Percentiles rank a stretch among this genome's conserved stretches.
These are phyloP conservation scores for Crucibulum laeve DNA, from an alignment of 768 basidiomycete species.

Conservation along the genomic window DNA sequence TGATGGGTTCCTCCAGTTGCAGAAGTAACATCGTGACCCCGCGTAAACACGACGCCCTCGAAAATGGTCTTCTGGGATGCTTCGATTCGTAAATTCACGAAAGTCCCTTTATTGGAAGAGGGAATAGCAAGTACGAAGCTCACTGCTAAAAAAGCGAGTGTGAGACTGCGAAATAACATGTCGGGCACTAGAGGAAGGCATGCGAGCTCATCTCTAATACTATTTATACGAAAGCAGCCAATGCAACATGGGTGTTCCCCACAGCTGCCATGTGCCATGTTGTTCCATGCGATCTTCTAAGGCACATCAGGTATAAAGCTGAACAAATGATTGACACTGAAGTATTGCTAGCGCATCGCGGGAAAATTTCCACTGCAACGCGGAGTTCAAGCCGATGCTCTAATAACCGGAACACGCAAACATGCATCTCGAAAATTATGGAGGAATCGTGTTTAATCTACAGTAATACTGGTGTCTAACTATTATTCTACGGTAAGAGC, in stretches of 20 bases:
- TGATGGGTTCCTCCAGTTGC: slow-evolving; percentile 31
- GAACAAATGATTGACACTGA: no score
- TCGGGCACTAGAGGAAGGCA: not conserved
- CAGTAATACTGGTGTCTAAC: no score
- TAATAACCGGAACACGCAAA: no score
- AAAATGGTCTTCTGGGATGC: slow-evolving; percentile 32
- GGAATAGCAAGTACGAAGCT: not conserved
- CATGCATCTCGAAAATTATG: no score
- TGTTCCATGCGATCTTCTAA: no score
- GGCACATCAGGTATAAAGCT: no score
- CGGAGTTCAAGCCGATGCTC: no score
- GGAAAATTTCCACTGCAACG: no score
- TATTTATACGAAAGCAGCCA: not conserved
- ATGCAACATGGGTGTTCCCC: no score
- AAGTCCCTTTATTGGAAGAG: slow-evolving; percentile 3
- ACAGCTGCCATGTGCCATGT: no score
- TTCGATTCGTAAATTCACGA: slow-evolving; percentile 35
- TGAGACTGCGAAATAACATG: not conserved
- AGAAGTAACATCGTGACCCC: slow-evolving; percentile 34
- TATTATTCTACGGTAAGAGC: slow-evolving; percentile 13
- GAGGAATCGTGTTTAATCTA: no score
- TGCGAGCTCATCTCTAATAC: not conserved
- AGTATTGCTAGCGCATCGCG: no score
- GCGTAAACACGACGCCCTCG: slow-evolving; percentile 31
- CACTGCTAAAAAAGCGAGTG: not conserved